Conservation (phyloP, 345 rosid species). For the Crucihimalaya himalaica region DNA sequence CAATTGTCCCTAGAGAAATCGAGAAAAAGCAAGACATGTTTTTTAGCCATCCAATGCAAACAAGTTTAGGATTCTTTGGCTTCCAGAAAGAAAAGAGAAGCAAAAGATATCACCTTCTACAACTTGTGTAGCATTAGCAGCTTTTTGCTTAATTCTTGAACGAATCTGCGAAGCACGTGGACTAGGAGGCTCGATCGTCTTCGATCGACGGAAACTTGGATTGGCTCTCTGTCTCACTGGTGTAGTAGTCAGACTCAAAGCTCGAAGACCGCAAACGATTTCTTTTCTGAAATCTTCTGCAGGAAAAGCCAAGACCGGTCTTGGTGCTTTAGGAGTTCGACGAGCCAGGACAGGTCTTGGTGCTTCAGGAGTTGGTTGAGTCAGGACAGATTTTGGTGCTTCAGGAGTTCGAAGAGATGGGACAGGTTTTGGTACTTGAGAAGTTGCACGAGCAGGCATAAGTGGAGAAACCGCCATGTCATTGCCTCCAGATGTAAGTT, state of each 20-base stretch:
- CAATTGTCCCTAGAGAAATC: conserved; percentile 36
- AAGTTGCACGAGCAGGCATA: background rate
- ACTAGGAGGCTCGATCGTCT: conserved; percentile 16
- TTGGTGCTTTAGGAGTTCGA: conserved; percentile 6
- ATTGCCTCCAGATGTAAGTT: conserved; percentile 16
- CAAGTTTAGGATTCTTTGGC: conserved; percentile 23
- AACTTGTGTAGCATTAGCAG: conserved; percentile 13
- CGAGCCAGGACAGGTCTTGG: background rate
- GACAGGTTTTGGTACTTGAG: background rate
- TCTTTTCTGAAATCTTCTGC: background rate
- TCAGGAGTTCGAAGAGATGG: conserved; percentile 3
- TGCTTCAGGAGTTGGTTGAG: background rate
- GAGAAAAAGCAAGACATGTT: conserved; percentile 10
- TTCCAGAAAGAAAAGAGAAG: conserved; percentile 12
- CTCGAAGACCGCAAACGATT: conserved; percentile 30
- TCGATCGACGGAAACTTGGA: conserved; percentile 1
- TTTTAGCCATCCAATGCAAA: conserved; percentile 1
- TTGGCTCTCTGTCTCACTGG: conserved; percentile 9
- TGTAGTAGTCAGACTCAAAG: conserved; percentile 6
- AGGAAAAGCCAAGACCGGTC: background rate
- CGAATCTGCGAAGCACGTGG: conserved; percentile 32
- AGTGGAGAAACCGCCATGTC: conserved; percentile 2
- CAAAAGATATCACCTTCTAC: conserved; percentile 25
- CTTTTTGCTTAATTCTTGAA: conserved; percentile 21
- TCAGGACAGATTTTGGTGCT: background rate